These are phyloP conservation scores for Zymoseptoria passerinii DNA, from an alignment of 2,329 filamentous ascomycete genomes.

Conservation along the genomic window DNA sequence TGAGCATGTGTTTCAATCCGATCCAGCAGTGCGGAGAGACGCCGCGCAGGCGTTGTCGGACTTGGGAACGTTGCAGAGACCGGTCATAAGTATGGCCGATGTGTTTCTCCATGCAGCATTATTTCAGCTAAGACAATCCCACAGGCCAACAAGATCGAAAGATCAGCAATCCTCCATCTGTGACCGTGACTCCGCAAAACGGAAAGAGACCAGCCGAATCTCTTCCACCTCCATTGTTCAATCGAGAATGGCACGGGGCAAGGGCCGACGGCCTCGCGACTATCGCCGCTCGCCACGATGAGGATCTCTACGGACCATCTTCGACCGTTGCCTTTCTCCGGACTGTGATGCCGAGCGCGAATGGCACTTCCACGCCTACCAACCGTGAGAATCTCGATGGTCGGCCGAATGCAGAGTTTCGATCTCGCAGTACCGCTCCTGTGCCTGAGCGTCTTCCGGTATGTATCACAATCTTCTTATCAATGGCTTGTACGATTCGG, in stretches of 20 bases:
- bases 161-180: neutral
- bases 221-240: neutral
- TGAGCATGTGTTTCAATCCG: conserved; percentile 7
- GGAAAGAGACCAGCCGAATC: neutral
- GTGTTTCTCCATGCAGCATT: neutral
- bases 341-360: conserved; percentile 15
- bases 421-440: conserved; percentile 2
- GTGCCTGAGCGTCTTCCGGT: conserved; percentile 12
- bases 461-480: neutral
- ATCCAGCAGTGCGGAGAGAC: conserved; percentile 9
- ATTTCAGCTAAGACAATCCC: neutral
- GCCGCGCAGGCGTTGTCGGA: conserved; percentile 15
- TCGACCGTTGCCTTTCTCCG: conserved; percentile 21
- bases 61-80: conserved; percentile 4
- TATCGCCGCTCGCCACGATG: conserved; percentile 15
- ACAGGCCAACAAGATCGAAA: neutral
- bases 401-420: conserved; percentile 5
- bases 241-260: conserved; percentile 4
- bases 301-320: conserved; percentile 17
- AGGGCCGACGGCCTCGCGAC: conserved; percentile 17
- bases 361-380: conserved; percentile 10
- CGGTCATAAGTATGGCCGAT: neutral
- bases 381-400: conserved; percentile 1
- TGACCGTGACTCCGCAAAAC: neutral
- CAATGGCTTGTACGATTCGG: too few species aligned